Conservation (phyloP, 2,329 filamentous ascomycete species). For the Aureobasidium sp. region DNA sequence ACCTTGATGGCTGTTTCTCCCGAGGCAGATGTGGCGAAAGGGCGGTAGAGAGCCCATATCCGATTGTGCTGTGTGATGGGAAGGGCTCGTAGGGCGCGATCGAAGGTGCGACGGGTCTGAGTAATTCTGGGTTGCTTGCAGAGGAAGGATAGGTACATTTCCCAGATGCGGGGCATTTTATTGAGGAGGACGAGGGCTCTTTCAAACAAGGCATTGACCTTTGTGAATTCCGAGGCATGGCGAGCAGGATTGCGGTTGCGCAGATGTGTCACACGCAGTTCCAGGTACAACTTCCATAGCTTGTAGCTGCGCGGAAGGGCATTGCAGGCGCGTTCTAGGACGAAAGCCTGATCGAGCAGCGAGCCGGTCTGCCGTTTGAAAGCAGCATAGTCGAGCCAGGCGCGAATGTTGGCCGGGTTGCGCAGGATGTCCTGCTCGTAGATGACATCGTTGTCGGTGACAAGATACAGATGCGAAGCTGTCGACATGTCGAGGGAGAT, state of each 20-base stretch:
- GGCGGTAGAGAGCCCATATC: conserved; percentile 86
- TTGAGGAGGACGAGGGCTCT: conserved; percentile 86
- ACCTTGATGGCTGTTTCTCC: conserved; percentile 87
- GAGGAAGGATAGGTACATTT: conserved; percentile 90
- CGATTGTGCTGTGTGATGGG: conserved; percentile 93
- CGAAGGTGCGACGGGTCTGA: conserved; percentile 77
- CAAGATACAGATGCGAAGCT: conserved; percentile 31
- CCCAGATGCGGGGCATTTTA: conserved; percentile 98
- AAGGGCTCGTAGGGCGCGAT: conserved; percentile 81
- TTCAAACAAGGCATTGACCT: conserved; percentile 93
- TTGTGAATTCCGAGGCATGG: conserved; percentile 74
- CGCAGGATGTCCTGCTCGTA: conserved; percentile 95
- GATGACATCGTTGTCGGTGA: conserved; percentile 81
- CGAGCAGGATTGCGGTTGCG: conserved; percentile 74
- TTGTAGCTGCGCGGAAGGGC: conserved; percentile 94
- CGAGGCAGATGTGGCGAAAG: conserved; percentile 84
- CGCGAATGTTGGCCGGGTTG: conserved; percentile 76
- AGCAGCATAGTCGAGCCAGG: conserved; percentile 90
- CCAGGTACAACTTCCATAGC: conserved; percentile 95
- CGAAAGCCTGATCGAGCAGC: conserved; percentile 74
- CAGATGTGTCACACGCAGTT: conserved; percentile 61
- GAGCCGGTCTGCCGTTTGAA: conserved; percentile 85
- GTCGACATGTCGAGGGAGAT: conserved; percentile 20
- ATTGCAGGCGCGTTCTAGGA: conserved; percentile 82
- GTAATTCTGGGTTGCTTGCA: conserved; percentile 89